Percentiles rank a stretch among this genome's conserved stretches.
Conservation (phyloP, 2,329 filamentous ascomycete genomes). For the Scedosporium aurantiacum region DNA sequence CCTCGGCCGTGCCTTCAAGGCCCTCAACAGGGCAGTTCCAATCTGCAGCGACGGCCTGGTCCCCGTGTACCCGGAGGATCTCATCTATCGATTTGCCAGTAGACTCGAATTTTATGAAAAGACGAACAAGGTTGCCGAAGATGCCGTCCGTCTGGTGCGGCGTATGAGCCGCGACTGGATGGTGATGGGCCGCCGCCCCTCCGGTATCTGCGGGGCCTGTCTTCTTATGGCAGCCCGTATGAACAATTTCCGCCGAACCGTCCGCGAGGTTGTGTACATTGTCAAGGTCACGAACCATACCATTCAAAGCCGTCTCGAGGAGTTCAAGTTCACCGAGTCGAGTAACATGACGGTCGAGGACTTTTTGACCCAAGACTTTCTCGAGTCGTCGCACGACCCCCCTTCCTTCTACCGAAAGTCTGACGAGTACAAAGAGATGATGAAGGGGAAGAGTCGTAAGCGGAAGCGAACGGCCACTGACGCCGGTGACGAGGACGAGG, state of each 20-base stretch:
- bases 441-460: slow-evolving; percentile 36
- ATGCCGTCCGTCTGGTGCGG: slow-evolving; percentile 76
- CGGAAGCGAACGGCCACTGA: slow-evolving; percentile 31
- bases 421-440: slow-evolving; percentile 45
- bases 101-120: slow-evolving; percentile 83
- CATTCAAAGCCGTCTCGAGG: slow-evolving; percentile 79
- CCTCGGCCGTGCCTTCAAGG: slow-evolving; percentile 81
- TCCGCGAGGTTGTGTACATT: slow-evolving; percentile 93
- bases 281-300: slow-evolving; percentile 94
- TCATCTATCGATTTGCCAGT: slow-evolving; percentile 83
- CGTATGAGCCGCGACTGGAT: slow-evolving; percentile 98
- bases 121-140: slow-evolving; percentile 74
- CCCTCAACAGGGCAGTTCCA: slow-evolving; percentile 60
- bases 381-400: slow-evolving; percentile 68
- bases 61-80: slow-evolving; percentile 73
- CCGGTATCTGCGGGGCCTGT: slow-evolving; percentile 87
- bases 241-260: slow-evolving; percentile 92
- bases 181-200: slow-evolving; percentile 83
- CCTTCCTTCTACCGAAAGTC: slow-evolving; percentile 67
- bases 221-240: slow-evolving; percentile 91
- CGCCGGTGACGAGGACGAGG: slow-evolving; percentile 17
- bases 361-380: slow-evolving; percentile 60
- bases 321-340: slow-evolving; percentile 81
- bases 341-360: slow-evolving; percentile 80
- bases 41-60: slow-evolving; percentile 54